Evolutionary conservation across 306 rosid species (phyloP).

Genomic region (Lathyrus tuberosus): DNA sequence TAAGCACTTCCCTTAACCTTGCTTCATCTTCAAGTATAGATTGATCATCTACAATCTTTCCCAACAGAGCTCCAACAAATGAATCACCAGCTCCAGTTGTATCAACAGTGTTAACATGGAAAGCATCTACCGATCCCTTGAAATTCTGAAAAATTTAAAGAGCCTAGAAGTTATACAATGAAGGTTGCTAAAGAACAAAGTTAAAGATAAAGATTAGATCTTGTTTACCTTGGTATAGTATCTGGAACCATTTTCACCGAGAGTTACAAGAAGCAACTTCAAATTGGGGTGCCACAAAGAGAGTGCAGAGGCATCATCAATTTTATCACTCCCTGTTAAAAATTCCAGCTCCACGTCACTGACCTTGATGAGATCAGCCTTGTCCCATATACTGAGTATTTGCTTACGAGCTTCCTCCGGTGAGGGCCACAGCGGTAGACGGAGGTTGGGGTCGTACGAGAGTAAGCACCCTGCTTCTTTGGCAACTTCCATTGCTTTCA

Average conservation of each 20-base stretch:
- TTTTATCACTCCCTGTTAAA: constrained; percentile 68
- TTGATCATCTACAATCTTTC: constrained; percentile 85
- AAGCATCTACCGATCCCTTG: constrained; percentile 76
- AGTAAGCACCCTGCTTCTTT: constrained; percentile 87
- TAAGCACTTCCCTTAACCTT: constrained; percentile 62
- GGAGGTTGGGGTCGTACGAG: constrained; percentile 86
- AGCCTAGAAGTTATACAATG: neutral
- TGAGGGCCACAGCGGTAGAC: constrained; percentile 84
- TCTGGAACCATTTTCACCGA: constrained; percentile 87
- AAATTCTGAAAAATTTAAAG: constrained; percentile 53
- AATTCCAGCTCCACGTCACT: constrained; percentile 89
- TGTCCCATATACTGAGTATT: constrained; percentile 87
- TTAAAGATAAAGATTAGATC: neutral
- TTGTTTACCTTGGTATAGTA: constrained; percentile 85
- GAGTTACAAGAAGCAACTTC: constrained; percentile 92
- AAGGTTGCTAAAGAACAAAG: neutral
- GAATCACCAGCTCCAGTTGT: constrained; percentile 98
- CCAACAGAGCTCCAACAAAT: constrained; percentile 77
- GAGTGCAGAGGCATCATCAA: constrained; percentile 79
- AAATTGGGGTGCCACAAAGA: constrained; percentile 78
- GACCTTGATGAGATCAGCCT: constrained; percentile 85
- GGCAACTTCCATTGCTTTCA: constrained; percentile 86
- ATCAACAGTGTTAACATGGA: constrained; percentile 71
- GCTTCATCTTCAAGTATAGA: constrained; percentile 82
- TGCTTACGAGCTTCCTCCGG: constrained; percentile 77